Conservation (phyloP, 1,284 basidiomycete genomes). For the Gomphus bonarii region DNA sequence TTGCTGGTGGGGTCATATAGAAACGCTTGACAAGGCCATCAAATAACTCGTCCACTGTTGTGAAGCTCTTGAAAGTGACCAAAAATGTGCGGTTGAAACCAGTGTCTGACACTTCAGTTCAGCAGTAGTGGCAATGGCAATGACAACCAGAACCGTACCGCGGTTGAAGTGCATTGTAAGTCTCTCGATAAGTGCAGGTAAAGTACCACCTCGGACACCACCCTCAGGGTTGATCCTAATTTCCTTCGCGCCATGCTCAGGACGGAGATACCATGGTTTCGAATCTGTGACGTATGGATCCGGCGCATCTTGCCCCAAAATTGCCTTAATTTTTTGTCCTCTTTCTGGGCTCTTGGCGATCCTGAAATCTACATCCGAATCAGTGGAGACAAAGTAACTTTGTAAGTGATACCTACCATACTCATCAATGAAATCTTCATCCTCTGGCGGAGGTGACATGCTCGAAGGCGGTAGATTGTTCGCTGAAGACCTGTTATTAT, state of each 20-base stretch:
- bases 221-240: constrained; percentile 81
- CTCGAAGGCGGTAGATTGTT: not conserved
- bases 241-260: constrained; percentile 71
- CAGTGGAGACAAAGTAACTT: not conserved
- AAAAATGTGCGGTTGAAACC: constrained; percentile 89
- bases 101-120: constrained; percentile 39
- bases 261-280: constrained; percentile 80
- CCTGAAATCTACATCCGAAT: not conserved
- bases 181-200: constrained; percentile 78
- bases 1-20: constrained; percentile 67
- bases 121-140: not conserved
- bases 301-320: constrained; percentile 67
- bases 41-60: constrained; percentile 76
- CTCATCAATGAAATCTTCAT: constrained; percentile 3
- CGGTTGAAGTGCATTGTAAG: constrained; percentile 83
- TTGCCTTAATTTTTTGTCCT: constrained; percentile 55
- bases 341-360: constrained; percentile 20
- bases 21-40: constrained; percentile 83
- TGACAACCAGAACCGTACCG: constrained; percentile 37
- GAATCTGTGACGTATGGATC: constrained; percentile 37
- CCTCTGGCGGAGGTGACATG: not conserved
- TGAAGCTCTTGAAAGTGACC: constrained; percentile 96
- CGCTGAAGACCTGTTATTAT: not conserved
- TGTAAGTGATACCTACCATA: not conserved
- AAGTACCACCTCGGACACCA: constrained; percentile 78